Evolutionary conservation across 169 alveolate genomes (phyloP).

Genomic region (Cryptosporidium meleagridis): DNA sequence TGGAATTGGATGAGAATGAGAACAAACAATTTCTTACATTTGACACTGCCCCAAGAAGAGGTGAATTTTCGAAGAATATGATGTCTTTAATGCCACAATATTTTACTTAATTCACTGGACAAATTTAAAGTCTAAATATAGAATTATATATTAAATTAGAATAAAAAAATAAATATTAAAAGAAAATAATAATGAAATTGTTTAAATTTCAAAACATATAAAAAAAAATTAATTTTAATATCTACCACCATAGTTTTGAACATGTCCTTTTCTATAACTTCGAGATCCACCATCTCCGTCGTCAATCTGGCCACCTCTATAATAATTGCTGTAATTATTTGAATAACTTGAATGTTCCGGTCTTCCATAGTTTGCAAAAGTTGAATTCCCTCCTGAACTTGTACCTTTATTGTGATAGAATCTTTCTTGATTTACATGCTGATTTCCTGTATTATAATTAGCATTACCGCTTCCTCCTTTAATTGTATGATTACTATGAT

Average conservation of each 20-base stretch:
- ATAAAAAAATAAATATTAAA: too few relatives aligned
- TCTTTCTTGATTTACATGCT: background rate
- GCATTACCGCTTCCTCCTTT: background rate
- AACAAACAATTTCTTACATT: constrained; percentile 86
- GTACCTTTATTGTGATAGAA: background rate
- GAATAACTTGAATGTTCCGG: constrained; percentile 1
- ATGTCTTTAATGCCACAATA: constrained; percentile 45
- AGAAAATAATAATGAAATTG: background rate
- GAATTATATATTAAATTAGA: background rate
- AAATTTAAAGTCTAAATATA: background rate
- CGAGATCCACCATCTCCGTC: constrained; percentile 5
- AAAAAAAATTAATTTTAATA: too few relatives aligned
- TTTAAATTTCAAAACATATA: too few relatives aligned
- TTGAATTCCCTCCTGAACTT: background rate
- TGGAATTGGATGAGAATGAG: constrained; percentile 95
- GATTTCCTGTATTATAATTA: background rate
- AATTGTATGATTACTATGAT: background rate
- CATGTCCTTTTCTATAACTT: background rate
- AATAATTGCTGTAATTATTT: background rate
- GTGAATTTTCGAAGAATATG: constrained; percentile 66
- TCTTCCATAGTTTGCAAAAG: background rate
- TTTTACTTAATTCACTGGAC: constrained; percentile 23
- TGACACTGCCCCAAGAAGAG: constrained; percentile 90
- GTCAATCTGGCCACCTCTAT: background rate
- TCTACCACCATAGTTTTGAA: background rate